Evolutionary conservation across 345 rosid species (phyloP), one percentile per base, ranked within the genome.

Genomic region (Salix arbutifolia): DNA sequence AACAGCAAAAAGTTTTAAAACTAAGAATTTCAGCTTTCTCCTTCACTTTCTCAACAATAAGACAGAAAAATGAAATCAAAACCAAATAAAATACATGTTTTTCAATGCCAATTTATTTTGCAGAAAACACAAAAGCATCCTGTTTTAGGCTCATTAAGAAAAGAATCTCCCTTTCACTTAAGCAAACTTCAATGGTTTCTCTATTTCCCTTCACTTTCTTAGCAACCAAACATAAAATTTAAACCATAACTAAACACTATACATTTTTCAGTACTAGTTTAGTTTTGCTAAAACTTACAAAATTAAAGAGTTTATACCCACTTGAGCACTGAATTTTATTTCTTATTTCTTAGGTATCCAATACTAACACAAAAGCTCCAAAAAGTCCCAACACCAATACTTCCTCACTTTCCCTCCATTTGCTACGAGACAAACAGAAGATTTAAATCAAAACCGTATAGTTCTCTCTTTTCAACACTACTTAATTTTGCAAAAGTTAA

Each of bases 171-270:
- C 7, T 19, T 52, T 19, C n/a, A n/a, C 60, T 50, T 2, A 19
- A 52, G 60, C 60, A 40, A 52, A 52, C 60, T 19, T 52, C 60
- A 52, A 18, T 9, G 19, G 7, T 52, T 18, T 52, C 11, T 52
- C 9, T 19, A 19, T 26, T 66, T 33, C 40, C 44, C 33, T 14
- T 17, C 18, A 18, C 33, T 67, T 80, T 52, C 61, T 40, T 74
- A 61, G 28, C 70, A 84, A 70, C 70, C 84, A 75, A 75, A 40
- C 75, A n/a, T n/a, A 79, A 64, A 66, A 70, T 28, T 65, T 26
- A 30, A 70, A 74, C 35, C 56, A 42, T 35, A 37, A 52, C 23
- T 18, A 52, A 52, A 7, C 21, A 52, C 23, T n/a, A n/a, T 19
- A 52, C 10, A 52, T 52, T 52, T 19, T 52, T 52, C 23, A n/a